Conservation (phyloP, 495 filamentous ascomycete genomes). For the Aspergillus bertholletiae region DNA sequence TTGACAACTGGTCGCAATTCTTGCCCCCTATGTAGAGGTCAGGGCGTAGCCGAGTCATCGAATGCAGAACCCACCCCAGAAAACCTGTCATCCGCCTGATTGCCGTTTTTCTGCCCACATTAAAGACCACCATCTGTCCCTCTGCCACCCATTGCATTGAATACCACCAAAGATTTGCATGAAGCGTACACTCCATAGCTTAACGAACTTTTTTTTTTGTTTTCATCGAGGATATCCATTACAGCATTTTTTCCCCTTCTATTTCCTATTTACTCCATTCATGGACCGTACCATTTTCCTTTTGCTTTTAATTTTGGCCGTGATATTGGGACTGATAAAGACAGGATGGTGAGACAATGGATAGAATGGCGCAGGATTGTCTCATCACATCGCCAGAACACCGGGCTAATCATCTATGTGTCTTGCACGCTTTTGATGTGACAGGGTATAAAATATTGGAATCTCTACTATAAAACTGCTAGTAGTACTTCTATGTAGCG, state of each 20-base stretch:
- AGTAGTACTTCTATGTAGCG: too few species aligned
- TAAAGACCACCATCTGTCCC: background rate
- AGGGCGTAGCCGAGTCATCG: constrained; percentile 54
- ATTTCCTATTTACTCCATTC: constrained; percentile 11
- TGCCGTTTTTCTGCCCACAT: background rate
- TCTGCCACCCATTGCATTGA: background rate
- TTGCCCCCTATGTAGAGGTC: constrained; percentile 68
- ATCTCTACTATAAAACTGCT: too few species aligned
- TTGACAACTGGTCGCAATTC: constrained; percentile 77
- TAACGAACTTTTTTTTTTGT: constrained; percentile 26
- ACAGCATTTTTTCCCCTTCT: constrained; percentile 20
- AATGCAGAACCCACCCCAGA: constrained; percentile 17
- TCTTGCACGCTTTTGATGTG: background rate
- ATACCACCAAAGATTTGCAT: constrained; percentile 31
- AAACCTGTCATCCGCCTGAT: constrained; percentile 20
- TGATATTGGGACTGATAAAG: constrained; percentile 3
- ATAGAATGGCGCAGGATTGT: constrained; percentile 4
- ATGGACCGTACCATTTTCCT: background rate
- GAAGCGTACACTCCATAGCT: constrained; percentile 32
- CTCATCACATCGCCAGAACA: background rate
- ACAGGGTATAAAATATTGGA: too few species aligned
- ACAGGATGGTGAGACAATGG: background rate
- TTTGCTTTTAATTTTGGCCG: constrained; percentile 10
- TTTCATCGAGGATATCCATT: constrained; percentile 32
- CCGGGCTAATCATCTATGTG: background rate